Conservation (phyloP, 345 rosid species). For the Euphorbia peplus region DNA sequence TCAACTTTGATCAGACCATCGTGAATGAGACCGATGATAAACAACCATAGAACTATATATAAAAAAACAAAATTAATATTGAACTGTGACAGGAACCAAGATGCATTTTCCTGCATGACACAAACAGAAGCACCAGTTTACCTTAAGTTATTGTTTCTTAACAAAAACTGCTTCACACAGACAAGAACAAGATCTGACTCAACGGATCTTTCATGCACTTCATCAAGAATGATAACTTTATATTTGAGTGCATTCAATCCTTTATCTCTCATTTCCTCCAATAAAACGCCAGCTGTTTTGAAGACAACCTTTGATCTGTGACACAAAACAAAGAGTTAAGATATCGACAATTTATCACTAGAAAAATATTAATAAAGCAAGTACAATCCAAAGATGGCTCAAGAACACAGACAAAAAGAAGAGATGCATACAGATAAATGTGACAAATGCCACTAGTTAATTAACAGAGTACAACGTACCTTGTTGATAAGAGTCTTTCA, state of each 20-base stretch:
- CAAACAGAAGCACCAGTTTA: constrained; percentile 23
- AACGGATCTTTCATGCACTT: constrained; percentile 96
- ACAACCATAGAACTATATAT: background rate
- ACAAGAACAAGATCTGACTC: constrained; percentile 95
- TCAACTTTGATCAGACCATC: constrained; percentile 9
- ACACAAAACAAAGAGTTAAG: constrained; percentile 12
- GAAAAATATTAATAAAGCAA: background rate
- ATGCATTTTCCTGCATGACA: background rate
- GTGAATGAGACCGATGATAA: background rate
- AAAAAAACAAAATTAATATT: background rate
- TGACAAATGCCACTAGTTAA: background rate
- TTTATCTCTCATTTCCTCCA: constrained; percentile 89
- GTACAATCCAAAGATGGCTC: background rate
- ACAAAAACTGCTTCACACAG: constrained; percentile 81
- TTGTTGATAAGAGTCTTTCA: constrained; percentile 56
- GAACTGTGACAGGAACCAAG: background rate
- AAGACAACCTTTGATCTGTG: constrained; percentile 78
- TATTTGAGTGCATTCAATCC: constrained; percentile 77
- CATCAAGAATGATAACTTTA: constrained; percentile 92
- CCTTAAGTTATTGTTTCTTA: constrained; percentile 75
- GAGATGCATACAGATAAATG: background rate
- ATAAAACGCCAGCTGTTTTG: constrained; percentile 93
- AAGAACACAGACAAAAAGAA: background rate
- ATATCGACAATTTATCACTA: background rate
- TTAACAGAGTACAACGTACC: constrained; percentile 33